A percentile compares a stretch with the other conserved stretches of the same genome.
Conservation (phyloP, 1,284 basidiomycete genomes). For the Naganishia liquefaciens region DNA sequence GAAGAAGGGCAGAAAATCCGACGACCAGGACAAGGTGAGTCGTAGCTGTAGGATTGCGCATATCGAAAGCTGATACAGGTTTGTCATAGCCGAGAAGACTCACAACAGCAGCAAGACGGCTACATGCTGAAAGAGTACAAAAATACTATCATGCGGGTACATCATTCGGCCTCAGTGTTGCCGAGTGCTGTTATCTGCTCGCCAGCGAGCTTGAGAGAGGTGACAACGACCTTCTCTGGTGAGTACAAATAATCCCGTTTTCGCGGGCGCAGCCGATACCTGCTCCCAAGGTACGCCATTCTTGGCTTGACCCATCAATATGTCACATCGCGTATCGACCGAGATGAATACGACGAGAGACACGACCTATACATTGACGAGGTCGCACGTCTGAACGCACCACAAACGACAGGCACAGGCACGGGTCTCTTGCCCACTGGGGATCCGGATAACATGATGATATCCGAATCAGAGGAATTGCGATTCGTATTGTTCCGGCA, state of each 20-base stretch:
- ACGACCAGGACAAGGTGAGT: conserved; percentile 22
- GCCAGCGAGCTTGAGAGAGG: conserved; percentile 84
- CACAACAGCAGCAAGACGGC: conserved; percentile 68
- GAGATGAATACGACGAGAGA: conserved; percentile 78
- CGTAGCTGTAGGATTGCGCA: background rate
- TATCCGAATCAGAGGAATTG: conserved; percentile 79
- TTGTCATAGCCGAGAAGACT: conserved; percentile 56
- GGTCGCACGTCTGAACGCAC: conserved; percentile 85
- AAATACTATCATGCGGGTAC: conserved; percentile 86
- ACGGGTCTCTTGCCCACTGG: conserved; percentile 36
- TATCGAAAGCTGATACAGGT: conserved; percentile 24
- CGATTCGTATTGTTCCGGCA: conserved; percentile 94
- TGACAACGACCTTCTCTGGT: conserved; percentile 94
- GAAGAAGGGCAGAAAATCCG: conserved; percentile 40
- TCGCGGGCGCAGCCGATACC: conserved; percentile 1
- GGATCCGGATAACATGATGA: conserved; percentile 70
- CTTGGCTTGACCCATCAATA: conserved; percentile 94
- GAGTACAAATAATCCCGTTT: conserved; percentile 35
- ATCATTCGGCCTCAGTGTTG: conserved; percentile 84
- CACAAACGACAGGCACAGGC: conserved; percentile 49
- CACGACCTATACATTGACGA: conserved; percentile 80
- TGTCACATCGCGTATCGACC: conserved; percentile 79
- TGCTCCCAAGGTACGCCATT: conserved; percentile 66
- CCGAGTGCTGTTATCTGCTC: conserved; percentile 85
- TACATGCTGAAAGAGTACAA: conserved; percentile 65